Evolutionary conservation across 257 asterid genomes (phyloP).

Genomic region (Knoxia roxburghii): DNA sequence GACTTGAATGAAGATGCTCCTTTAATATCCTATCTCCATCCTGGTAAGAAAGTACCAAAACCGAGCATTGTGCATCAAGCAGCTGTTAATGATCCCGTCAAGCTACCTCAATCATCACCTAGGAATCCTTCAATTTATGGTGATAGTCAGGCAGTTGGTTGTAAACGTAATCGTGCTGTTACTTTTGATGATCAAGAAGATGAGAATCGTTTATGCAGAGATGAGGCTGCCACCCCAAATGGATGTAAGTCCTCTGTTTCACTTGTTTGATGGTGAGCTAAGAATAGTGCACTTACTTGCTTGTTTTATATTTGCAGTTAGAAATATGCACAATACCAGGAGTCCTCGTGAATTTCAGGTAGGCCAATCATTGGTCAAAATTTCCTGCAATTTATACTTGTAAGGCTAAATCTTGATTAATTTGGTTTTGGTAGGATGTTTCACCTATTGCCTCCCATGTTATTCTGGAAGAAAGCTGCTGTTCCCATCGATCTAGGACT

Average conservation of each 20-base stretch:
- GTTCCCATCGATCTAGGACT: conserved; percentile 44
- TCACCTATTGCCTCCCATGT: conserved; percentile 46
- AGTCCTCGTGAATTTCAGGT: conserved; percentile 46
- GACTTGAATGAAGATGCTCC: conserved; percentile 43
- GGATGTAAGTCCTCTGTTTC: conserved; percentile 46
- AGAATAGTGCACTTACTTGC: conserved; percentile 24
- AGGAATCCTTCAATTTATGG: conserved; percentile 44
- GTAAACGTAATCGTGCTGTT: conserved; percentile 70
- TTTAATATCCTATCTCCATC: conserved; percentile 41
- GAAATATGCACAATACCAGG: conserved; percentile 26
- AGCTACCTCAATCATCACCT: conserved; percentile 36
- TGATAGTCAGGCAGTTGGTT: conserved; percentile 44
- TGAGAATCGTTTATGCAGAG: conserved; percentile 38
- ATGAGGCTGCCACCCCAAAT: conserved; percentile 56
- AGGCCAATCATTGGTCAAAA: conserved; percentile 17
- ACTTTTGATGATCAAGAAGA: conserved; percentile 71
- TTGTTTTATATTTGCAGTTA: conserved; percentile 42
- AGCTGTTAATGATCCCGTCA: conserved; percentile 26
- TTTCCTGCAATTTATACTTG: conserved; percentile 8
- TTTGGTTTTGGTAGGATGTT: conserved; percentile 44
- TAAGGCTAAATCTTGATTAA: conserved; percentile 9
- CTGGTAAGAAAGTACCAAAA: conserved; percentile 35
- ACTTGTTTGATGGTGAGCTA: conserved; percentile 9
- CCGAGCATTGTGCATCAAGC: conserved; percentile 25
- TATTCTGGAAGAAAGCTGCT: conserved; percentile 42